Evolutionary conservation across 1,284 basidiomycete species (phyloP), one percentile per base, ranked within the genome.

Genomic region (Cystobasidiaceae sp.): DNA sequence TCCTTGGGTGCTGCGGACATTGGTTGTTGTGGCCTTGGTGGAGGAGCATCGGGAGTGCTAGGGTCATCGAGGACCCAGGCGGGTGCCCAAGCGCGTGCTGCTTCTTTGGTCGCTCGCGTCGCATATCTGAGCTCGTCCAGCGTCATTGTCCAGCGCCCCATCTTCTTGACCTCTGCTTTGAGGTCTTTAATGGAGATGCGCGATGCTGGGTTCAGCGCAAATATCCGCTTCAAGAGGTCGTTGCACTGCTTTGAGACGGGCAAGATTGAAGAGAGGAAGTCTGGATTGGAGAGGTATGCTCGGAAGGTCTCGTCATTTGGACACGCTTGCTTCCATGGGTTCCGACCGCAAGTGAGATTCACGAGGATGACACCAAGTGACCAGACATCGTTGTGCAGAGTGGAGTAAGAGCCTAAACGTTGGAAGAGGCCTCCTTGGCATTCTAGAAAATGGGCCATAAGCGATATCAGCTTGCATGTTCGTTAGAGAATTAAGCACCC

Each of bases 351-450:
- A 50, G 91, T 85, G 77, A 97, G 83, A 78, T 93, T 96, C 76
- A 97, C 86, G 50, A 99, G 86, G 69, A 84, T 82, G 73, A 98
- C 93, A 45, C 94, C 94, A 63, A 97, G 81, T 2, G 93, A 86
- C 94, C 94, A 97, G 67, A 97, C 83, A 74, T 97, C 93, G 75
- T 86, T 88, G 67, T 84, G 81, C 23, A 80, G 80, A 21, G 90
- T 87, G 49, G 83, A 87, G 79, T 91, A 94, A 25, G 74, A 83
- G 79, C 77, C 85, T 15, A 81, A 73, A 7, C 78, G 75, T 39
- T 75, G 71, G 73, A 86, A 88, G 51, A 85, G 81, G 68, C 88
- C 90, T 59, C 92, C 92, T 78, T 94, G 90, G 77, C 93, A 97
- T 79, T 97, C 94, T 87, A 21, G 21, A 71, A 60, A 65, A 13